Percentiles rank a stretch among this genome's conserved stretches.
Conservation (phyloP, 2,329 filamentous ascomycete species). For the Botrytis elliptica region DNA sequence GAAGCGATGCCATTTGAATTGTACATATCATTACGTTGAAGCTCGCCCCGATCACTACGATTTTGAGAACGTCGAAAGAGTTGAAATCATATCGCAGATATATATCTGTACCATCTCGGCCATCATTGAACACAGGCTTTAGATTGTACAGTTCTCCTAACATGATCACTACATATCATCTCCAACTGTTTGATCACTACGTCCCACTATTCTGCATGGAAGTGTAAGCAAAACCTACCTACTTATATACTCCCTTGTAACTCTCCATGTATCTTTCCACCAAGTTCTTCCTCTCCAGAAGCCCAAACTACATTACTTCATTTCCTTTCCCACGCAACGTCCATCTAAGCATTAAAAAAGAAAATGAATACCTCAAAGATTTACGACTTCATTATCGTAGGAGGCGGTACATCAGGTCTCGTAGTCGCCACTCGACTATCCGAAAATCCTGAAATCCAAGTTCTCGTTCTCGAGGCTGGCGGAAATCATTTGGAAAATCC, state of each 20-base stretch:
- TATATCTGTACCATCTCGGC: background rate
- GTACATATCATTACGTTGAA: background rate
- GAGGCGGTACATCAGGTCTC: background rate
- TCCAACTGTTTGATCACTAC: background rate
- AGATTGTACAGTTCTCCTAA: background rate
- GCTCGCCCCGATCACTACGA: background rate
- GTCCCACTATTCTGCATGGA: background rate
- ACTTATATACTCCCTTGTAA: background rate
- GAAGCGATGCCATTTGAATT: background rate
- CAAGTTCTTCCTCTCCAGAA: background rate
- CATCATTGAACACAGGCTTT: too few relatives aligned
- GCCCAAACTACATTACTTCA: background rate
- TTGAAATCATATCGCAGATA: background rate
- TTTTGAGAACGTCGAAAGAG: background rate
- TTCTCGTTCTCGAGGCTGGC: constrained; percentile 46
- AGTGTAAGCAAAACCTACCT: background rate
- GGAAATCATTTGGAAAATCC: constrained; percentile 40
- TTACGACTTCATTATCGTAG: background rate
- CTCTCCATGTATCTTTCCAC: background rate
- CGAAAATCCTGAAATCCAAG: constrained; percentile 42
- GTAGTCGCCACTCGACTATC: constrained; percentile 38
- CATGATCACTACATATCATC: background rate
- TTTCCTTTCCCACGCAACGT: background rate
- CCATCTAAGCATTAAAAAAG: background rate
- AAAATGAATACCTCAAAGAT: background rate